Evolutionary conservation across 2,329 filamentous ascomycete genomes (phyloP).

Genomic region (Phaeomoniella chlamydospora): DNA sequence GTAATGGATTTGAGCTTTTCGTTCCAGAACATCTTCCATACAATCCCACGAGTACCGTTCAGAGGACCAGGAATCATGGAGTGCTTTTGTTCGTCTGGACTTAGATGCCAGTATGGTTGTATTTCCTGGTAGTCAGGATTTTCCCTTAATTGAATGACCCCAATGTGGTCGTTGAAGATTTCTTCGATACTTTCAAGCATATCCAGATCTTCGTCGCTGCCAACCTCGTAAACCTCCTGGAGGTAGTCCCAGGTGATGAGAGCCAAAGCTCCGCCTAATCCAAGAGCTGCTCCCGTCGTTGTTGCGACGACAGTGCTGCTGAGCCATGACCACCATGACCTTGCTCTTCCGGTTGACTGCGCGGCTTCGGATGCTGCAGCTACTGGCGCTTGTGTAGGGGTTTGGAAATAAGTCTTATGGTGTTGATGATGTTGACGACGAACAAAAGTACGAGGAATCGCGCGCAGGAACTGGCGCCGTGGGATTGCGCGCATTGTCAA

Average conservation of each 20-base stretch:
- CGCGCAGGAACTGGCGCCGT: not conserved
- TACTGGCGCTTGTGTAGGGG: not conserved
- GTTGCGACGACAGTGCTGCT: not conserved
- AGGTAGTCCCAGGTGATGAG: constrained; percentile 13
- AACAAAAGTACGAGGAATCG: not conserved
- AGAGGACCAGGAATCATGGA: constrained; percentile 24
- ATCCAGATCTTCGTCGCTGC: constrained; percentile 17
- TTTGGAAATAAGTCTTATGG: not conserved
- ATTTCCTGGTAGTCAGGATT: constrained; percentile 24
- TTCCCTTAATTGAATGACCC: constrained; percentile 21
- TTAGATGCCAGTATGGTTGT: constrained; percentile 20
- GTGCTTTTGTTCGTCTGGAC: constrained; percentile 17
- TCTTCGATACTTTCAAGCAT: constrained; percentile 15
- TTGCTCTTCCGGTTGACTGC: not conserved
- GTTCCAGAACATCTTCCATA: constrained; percentile 46
- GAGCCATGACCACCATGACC: not conserved
- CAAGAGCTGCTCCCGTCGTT: constrained; percentile 2
- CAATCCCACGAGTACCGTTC: constrained; percentile 22
- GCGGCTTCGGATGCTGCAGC: not conserved
- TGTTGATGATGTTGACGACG: not conserved
- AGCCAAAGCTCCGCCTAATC: constrained; percentile 8
- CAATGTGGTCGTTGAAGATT: constrained; percentile 18
- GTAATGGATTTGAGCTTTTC: constrained; percentile 40
- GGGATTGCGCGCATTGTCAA: not conserved
- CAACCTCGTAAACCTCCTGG: constrained; percentile 14